Evolutionary conservation across 768 basidiomycete genomes (phyloP).

Genomic region (Collybiopsis luxurians): DNA sequence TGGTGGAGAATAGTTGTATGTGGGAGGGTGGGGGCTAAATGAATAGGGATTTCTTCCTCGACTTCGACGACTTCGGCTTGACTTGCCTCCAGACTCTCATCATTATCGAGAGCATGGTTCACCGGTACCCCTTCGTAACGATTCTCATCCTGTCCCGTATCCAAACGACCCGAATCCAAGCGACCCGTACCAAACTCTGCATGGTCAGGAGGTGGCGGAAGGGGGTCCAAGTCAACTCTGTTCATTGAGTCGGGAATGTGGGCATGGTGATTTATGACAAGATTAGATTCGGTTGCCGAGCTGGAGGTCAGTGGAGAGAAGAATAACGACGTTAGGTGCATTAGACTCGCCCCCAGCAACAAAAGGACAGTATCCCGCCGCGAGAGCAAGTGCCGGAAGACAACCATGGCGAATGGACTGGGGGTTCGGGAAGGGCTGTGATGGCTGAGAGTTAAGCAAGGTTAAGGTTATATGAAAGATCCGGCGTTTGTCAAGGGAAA

Average conservation of each 20-base stretch:
- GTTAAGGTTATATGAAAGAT: no score
- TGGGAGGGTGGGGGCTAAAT: conserved; percentile 31
- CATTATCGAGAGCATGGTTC: neutral
- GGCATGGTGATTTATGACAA: conserved; percentile 24
- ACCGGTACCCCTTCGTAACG: no score
- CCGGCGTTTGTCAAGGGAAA: no score
- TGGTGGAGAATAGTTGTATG: conserved; percentile 59
- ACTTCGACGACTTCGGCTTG: conserved; percentile 19
- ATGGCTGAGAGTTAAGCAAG: no score
- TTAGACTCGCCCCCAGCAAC: conserved; percentile 52
- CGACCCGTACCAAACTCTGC: no score
- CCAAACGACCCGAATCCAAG: no score
- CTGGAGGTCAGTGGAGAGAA: no score
- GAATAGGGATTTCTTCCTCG: conserved; percentile 22
- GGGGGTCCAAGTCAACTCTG: neutral
- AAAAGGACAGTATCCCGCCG: conserved; percentile 59
- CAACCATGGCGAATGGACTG: conserved; percentile 23
- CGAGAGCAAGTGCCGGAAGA: conserved; percentile 40
- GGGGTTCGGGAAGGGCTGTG: no score
- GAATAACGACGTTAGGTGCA: conserved; percentile 50
- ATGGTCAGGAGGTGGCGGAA: neutral
- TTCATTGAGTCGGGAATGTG: conserved; percentile 9
- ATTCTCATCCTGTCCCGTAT: no score
- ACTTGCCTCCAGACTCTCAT: no score
- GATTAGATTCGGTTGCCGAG: conserved; percentile 23